phyloP scores from a whole-genome alignment of 768 basidiomycete species.

The Kwoniella europaea region DNA sequence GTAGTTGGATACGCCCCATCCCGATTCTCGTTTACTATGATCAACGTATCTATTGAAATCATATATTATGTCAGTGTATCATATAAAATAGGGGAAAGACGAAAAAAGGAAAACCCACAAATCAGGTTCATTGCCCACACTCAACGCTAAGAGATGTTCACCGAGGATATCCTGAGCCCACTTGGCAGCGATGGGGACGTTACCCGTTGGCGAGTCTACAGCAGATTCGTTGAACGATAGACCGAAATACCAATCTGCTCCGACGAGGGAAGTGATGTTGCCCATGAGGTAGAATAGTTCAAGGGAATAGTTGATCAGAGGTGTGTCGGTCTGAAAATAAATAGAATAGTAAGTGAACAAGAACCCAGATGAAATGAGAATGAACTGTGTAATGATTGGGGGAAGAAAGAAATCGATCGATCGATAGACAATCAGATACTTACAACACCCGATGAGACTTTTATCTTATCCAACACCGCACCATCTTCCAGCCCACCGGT shows the following conservation, averaged over 20 bases:
- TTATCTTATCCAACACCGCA: constrained; percentile 64
- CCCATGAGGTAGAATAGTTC: constrained; percentile 63
- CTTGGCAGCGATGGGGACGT: constrained; percentile 65
- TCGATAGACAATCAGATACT: constrained; percentile 6
- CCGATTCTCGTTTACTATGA: constrained; percentile 45
- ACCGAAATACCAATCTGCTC: constrained; percentile 69
- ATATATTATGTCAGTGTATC: no score
- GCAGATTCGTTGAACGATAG: constrained; percentile 66
- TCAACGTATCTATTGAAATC: constrained; percentile 47
- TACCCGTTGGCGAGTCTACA: constrained; percentile 60
- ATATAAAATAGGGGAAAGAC: neutral
- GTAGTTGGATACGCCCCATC: constrained; percentile 61
- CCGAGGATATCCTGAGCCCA: constrained; percentile 70
- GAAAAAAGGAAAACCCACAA: constrained; percentile 59
- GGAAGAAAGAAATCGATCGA: neutral
- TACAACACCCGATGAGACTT: constrained; percentile 30
- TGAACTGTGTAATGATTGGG: no score
- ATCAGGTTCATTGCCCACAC: constrained; percentile 80
- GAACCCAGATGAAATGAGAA: neutral
- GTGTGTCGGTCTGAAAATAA: constrained; percentile 45
- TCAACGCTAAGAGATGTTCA: constrained; percentile 68
- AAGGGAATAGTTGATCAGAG: constrained; percentile 55
- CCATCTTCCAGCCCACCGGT: constrained; percentile 62
- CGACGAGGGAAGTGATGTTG: constrained; percentile 67
- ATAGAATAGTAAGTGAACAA: neutral